phyloP scores from a whole-genome alignment of 306 rosid species.

The Pyrus betulifolia region DNA sequence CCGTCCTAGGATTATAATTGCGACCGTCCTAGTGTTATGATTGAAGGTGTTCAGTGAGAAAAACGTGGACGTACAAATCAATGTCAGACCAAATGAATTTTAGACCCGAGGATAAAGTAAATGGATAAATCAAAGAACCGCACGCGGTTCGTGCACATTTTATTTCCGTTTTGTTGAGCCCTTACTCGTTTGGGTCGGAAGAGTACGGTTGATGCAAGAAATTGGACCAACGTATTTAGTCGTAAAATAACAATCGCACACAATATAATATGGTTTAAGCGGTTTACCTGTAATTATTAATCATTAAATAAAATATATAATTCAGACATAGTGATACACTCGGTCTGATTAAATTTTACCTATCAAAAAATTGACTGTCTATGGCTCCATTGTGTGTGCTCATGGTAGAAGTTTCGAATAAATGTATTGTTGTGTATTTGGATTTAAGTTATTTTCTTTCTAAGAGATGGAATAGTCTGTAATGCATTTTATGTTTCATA shows the following conservation, averaged over 20 bases:
- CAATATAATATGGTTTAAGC: too few relatives aligned
- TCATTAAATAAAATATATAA: too few relatives aligned
- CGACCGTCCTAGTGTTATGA: not conserved
- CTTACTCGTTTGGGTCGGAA: conserved; percentile 3
- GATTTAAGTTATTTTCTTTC: too few relatives aligned
- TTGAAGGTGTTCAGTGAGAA: not conserved
- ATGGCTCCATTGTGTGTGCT: too few relatives aligned
- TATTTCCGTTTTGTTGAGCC: not conserved
- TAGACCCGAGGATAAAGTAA: not conserved
- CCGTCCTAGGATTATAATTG: not conserved
- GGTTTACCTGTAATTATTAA: too few relatives aligned
- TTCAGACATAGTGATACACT: too few relatives aligned
- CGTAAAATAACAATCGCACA: not conserved
- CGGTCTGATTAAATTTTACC: too few relatives aligned
- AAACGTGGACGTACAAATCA: not conserved
- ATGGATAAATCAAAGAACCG: not conserved
- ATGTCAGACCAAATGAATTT: not conserved
- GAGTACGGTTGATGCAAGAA: not conserved
- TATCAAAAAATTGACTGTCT: too few relatives aligned
- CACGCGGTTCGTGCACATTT: not conserved
- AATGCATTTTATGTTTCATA: too few relatives aligned
- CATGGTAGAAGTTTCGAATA: too few relatives aligned
- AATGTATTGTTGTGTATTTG: too few relatives aligned
- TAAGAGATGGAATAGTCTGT: too few relatives aligned
- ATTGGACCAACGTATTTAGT: not conserved